These are phyloP conservation scores for Dothistroma septosporum DNA, from an alignment of 2,329 filamentous ascomycete genomes.

Conservation along the genomic window DNA sequence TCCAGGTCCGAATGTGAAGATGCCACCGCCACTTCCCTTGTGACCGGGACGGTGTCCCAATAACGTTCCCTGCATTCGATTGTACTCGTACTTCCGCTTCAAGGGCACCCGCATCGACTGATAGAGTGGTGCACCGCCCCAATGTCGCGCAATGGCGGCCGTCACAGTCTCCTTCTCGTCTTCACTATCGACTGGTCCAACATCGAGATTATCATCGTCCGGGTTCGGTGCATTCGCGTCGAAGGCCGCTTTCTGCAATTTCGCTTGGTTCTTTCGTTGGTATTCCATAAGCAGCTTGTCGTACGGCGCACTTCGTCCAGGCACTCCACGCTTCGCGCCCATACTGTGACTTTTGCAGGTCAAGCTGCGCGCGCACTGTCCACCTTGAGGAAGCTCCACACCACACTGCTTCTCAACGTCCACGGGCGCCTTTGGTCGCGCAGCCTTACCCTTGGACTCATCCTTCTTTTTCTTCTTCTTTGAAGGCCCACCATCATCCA, in stretches of 20 bases:
- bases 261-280: conserved; percentile 96
- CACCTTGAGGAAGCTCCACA: conserved; percentile 76
- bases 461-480: conserved; percentile 70
- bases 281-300: conserved; percentile 70
- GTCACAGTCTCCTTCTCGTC: conserved; percentile 91
- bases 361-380: conserved; percentile 77
- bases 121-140: conserved; percentile 70
- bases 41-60: conserved; percentile 51
- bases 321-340: conserved; percentile 86
- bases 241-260: conserved; percentile 92
- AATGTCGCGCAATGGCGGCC: conserved; percentile 66
- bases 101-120: conserved; percentile 56
- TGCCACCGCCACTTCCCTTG: conserved; percentile 8
- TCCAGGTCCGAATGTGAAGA: conserved; percentile 12
- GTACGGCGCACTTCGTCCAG: conserved; percentile 79
- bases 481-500: conserved; percentile 65
- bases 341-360: conserved; percentile 90
- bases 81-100: conserved; percentile 54
- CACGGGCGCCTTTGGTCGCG: conserved; percentile 83
- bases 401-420: conserved; percentile 91
- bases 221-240: conserved; percentile 81
- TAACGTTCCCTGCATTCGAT: conserved; percentile 62
- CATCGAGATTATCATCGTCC: conserved; percentile 73
- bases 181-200: conserved; percentile 81
- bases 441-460: conserved; percentile 55